These are phyloP conservation scores for Rosa chinensis DNA, from an alignment of 306 rosid genomes.

Conservation along the genomic window DNA sequence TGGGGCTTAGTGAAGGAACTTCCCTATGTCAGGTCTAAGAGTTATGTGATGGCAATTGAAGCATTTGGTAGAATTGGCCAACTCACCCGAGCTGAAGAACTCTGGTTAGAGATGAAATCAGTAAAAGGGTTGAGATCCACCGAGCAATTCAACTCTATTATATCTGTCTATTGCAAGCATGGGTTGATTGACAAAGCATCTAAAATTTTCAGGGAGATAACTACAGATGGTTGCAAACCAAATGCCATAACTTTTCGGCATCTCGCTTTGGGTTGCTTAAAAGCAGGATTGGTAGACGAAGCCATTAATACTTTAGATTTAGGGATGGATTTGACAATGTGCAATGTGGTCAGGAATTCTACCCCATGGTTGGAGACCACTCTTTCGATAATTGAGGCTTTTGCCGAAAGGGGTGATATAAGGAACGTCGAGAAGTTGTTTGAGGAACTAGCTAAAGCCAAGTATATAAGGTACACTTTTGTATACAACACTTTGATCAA, in stretches of 20 bases:
- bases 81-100: constrained; percentile 67
- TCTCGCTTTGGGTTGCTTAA: constrained; percentile 83
- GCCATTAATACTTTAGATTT: constrained; percentile 66
- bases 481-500: constrained; percentile 78
- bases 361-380: constrained; percentile 93
- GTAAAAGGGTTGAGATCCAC: constrained; percentile 56
- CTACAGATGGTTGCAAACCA: constrained; percentile 63
- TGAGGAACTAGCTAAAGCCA: constrained; percentile 62
- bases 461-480: constrained; percentile 74
- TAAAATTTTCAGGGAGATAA: constrained; percentile 53
- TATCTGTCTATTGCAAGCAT: constrained; percentile 69
- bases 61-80: constrained; percentile 78
- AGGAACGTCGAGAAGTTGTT: constrained; percentile 71
- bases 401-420: constrained; percentile 76
- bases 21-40: constrained; percentile 72
- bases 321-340: constrained; percentile 45
- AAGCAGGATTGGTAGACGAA: constrained; percentile 62
- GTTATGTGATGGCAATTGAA: constrained; percentile 75
- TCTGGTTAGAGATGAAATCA: constrained; percentile 80
- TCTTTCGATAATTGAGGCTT: constrained; percentile 57
- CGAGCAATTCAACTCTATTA: constrained; percentile 75
- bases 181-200: constrained; percentile 67
- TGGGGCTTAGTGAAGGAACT: constrained; percentile 62
- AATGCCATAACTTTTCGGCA: constrained; percentile 81
- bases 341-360: constrained; percentile 60